These are phyloP conservation scores for Myriosclerotinia scirpicola DNA, from an alignment of 2,329 filamentous ascomycete genomes.

Conservation along the genomic window DNA sequence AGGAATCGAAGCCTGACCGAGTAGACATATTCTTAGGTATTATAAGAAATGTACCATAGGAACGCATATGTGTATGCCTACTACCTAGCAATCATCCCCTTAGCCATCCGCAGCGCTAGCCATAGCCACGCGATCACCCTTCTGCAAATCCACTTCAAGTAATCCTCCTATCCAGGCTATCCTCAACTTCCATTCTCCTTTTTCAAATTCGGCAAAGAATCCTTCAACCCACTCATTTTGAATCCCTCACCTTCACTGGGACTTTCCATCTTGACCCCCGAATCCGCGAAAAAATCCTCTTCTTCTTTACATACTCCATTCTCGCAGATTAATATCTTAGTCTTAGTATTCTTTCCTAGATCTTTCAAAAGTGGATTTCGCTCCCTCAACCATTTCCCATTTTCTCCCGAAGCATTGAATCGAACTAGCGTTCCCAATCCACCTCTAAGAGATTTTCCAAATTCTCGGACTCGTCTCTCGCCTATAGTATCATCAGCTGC, in stretches of 20 bases:
- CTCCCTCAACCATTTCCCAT: constrained; percentile 48
- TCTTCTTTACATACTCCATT: constrained; percentile 47
- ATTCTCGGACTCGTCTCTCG: constrained; percentile 40
- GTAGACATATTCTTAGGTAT: not conserved
- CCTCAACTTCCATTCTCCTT: not conserved
- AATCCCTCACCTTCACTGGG: not conserved
- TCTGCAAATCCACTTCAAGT: not conserved
- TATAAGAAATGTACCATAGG: not conserved
- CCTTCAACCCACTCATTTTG: constrained; percentile 1
- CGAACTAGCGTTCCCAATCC: constrained; percentile 33
- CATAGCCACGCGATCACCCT: not conserved
- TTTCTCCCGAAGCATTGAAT: constrained; percentile 31
- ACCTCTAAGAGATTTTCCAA: constrained; percentile 37
- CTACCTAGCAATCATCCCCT: too few relatives aligned
- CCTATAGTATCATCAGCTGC: constrained; percentile 27
- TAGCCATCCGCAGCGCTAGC: not conserved
- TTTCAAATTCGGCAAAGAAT: not conserved
- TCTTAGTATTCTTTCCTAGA: constrained; percentile 41
- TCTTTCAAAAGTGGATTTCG: constrained; percentile 47
- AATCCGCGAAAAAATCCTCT: constrained; percentile 16
- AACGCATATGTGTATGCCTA: not conserved
- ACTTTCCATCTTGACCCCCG: constrained; percentile 7
- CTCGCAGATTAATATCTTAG: constrained; percentile 50
- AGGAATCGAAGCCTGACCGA: not conserved
- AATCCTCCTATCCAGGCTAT: too few relatives aligned